These are phyloP conservation scores for Plasmodium falciparum DNA, from an alignment of 169 alveolate genomes.

Conservation along the genomic window DNA sequence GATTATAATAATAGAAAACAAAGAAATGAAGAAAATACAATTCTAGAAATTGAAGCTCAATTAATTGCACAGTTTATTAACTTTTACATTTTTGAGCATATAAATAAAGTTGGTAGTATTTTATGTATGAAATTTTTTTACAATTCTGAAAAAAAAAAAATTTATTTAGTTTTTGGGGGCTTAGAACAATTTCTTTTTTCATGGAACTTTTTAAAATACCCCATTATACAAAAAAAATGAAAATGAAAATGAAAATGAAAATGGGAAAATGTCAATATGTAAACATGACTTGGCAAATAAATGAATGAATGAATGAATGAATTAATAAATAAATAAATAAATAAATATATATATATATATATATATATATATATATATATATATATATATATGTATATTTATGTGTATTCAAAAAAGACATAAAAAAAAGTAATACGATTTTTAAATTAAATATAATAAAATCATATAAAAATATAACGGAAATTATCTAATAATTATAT, in stretches of 20 bases:
- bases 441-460: not conserved
- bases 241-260: not conserved
- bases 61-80: constrained; percentile 46
- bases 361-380: not conserved
- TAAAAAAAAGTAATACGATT: not conserved
- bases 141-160: constrained; percentile 17
- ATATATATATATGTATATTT: not conserved
- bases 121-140: constrained; percentile 72
- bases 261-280: too few species aligned
- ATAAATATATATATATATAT: not conserved
- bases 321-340: not conserved
- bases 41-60: constrained; percentile 23
- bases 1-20: not conserved
- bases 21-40: not conserved
- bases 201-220: constrained; percentile 63
- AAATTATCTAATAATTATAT: constrained; percentile 34
- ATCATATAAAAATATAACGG: not conserved
- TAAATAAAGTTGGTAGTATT: constrained; percentile 72
- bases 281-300: not conserved
- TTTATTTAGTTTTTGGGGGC: constrained; percentile 65
- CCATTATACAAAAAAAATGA: constrained; percentile 19
- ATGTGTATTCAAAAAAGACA: not conserved
- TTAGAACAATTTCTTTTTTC: constrained; percentile 69
- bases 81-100: constrained; percentile 52
- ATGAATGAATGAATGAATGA: not conserved